phyloP scores from a whole-genome alignment of 345 rosid genomes.

The Ailanthus altissimus region DNA sequence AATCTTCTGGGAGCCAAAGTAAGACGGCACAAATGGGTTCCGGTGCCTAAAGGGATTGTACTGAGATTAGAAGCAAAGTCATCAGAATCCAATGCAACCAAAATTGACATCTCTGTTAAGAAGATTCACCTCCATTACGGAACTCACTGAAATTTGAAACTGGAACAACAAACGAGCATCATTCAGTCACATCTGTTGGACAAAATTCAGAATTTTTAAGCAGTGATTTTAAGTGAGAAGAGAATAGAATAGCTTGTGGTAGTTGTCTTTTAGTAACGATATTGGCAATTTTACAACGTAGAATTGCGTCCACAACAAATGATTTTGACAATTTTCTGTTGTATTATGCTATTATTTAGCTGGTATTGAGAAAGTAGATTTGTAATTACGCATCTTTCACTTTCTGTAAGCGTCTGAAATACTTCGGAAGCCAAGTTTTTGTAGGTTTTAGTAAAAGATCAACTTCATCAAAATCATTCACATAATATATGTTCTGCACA shows the following conservation, averaged over 20 bases:
- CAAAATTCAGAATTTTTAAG: too few relatives aligned
- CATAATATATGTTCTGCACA: background rate
- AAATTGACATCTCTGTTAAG: background rate
- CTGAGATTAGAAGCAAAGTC: background rate
- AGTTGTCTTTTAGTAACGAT: background rate
- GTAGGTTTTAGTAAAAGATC: too few relatives aligned
- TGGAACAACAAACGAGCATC: background rate
- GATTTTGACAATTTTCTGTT: too few relatives aligned
- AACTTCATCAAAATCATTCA: background rate
- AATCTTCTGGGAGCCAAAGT: slow-evolving; percentile 84
- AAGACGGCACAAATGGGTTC: slow-evolving; percentile 18
- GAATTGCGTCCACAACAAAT: too few relatives aligned
- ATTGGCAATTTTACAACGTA: too few relatives aligned
- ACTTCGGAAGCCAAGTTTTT: too few relatives aligned
- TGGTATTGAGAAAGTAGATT: too few relatives aligned
- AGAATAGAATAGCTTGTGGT: background rate
- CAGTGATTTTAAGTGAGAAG: background rate
- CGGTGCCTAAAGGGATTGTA: background rate
- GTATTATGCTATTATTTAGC: too few relatives aligned
- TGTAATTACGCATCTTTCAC: too few relatives aligned
- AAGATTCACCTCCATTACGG: background rate
- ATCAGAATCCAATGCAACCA: background rate
- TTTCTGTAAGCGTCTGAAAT: too few relatives aligned
- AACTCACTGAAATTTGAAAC: background rate
- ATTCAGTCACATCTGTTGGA: too few relatives aligned